Conservation (phyloP, 805 yeast species). For the Tetrapisispora fleetii region DNA sequence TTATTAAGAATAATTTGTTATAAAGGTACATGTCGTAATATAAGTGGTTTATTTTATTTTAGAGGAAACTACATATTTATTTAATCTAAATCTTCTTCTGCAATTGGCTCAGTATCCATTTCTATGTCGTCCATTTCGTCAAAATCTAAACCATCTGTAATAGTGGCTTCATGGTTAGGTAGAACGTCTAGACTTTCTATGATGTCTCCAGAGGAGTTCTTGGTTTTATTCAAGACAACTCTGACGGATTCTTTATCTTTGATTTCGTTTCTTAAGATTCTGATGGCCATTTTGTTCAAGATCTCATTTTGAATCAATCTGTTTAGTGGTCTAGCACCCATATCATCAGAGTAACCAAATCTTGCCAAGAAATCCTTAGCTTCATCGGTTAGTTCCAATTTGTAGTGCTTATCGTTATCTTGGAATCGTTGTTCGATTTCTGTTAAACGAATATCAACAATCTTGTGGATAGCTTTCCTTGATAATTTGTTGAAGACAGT, state of each 20-base stretch:
- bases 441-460: conserved; percentile 71
- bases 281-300: conserved; percentile 80
- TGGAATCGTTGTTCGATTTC: conserved; percentile 84
- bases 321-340: conserved; percentile 96
- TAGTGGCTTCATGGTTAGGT: conserved; percentile 71
- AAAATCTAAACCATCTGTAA: conserved; percentile 44
- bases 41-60: too few relatives aligned
- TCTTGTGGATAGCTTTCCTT: conserved; percentile 83
- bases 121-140: conserved; percentile 20
- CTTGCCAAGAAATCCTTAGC: conserved; percentile 77
- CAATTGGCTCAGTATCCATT: neutral
- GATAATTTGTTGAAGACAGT: conserved; percentile 90
- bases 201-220: conserved; percentile 13
- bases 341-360: conserved; percentile 82
- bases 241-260: conserved; percentile 79
- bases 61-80: too few relatives aligned
- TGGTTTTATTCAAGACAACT: conserved; percentile 38
- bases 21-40: too few relatives aligned
- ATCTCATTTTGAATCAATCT: conserved; percentile 84
- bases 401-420: conserved; percentile 69
- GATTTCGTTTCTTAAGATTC: conserved; percentile 77
- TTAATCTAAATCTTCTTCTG: conserved; percentile 1
- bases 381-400: conserved; percentile 58
- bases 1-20: too few relatives aligned
- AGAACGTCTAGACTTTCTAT: conserved; percentile 64